Percentiles rank a stretch among this genome's conserved stretches.
These are phyloP conservation scores for Fraxinus anomala DNA, from an alignment of 257 asterid species.

Conservation along the genomic window DNA sequence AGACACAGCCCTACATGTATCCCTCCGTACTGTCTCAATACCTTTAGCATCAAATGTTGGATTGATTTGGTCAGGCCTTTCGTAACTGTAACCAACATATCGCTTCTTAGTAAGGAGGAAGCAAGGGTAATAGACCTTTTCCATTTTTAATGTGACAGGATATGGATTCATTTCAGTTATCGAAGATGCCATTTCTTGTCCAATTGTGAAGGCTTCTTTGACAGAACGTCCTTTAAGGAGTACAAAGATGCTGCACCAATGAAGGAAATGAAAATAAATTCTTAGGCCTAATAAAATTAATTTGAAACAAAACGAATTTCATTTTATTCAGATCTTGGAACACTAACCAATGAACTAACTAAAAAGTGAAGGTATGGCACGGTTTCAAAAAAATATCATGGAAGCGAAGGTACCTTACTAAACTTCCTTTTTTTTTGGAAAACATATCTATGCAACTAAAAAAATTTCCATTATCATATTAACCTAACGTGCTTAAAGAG, in stretches of 20 bases:
- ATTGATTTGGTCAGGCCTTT: constrained; percentile 71
- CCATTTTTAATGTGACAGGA: constrained; percentile 89
- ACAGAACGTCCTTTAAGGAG: constrained; percentile 87
- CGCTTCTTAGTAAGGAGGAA: constrained; percentile 97
- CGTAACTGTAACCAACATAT: constrained; percentile 93
- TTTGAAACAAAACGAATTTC: constrained; percentile 8
- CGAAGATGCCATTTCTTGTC: constrained; percentile 86
- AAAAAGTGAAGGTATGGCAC: neutral
- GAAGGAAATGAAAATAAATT: constrained; percentile 18
- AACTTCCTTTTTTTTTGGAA: neutral
- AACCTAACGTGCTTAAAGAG: constrained; percentile 2
- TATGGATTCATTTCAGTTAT: constrained; percentile 77
- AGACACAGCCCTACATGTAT: constrained; percentile 91
- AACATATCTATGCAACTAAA: neutral
- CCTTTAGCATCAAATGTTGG: constrained; percentile 97
- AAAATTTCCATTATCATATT: neutral
- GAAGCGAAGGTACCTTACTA: neutral
- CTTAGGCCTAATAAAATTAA: constrained; percentile 20
- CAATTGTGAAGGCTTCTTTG: constrained; percentile 75
- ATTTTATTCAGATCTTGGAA: constrained; percentile 3
- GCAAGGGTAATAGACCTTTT: constrained; percentile 88
- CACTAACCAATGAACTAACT: neutral
- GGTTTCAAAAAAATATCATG: neutral
- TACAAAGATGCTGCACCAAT: constrained; percentile 82
- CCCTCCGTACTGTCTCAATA: constrained; percentile 91